Evolutionary conservation across 371 early-diverging fungal species (phyloP).

Genomic region (Conidiobolus incongruus): DNA sequence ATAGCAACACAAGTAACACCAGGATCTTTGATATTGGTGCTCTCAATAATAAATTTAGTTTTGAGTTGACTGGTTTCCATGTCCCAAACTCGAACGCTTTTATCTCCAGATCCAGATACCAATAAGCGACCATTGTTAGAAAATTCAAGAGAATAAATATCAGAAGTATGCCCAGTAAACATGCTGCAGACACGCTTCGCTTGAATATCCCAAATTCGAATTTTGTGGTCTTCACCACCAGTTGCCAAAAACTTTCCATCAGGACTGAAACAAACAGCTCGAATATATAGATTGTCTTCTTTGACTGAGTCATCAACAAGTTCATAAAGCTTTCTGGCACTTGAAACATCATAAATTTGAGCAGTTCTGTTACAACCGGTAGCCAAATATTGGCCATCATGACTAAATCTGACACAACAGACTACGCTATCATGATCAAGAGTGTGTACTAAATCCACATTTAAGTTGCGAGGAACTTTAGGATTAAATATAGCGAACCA

Average conservation of each 20-base stretch:
- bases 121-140: conserved; percentile 77
- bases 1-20: conserved; percentile 91
- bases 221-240: conserved; percentile 91
- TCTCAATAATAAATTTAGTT: conserved; percentile 52
- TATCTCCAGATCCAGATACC: conserved; percentile 89
- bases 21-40: conserved; percentile 62
- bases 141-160: conserved; percentile 92
- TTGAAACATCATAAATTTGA: conserved; percentile 64
- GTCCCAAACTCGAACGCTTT: conserved; percentile 76
- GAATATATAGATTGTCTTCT: conserved; percentile 75
- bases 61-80: conserved; percentile 47
- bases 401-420: conserved; percentile 89
- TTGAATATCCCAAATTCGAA: conserved; percentile 58
- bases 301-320: too few relatives aligned
- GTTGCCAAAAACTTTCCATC: conserved; percentile 82
- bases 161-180: conserved; percentile 82
- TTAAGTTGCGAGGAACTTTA: conserved; percentile 37
- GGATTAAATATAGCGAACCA: conserved; percentile 76
- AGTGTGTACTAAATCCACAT: conserved; percentile 65
- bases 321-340: conserved; percentile 32
- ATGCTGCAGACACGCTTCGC: conserved; percentile 38
- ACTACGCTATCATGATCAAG: conserved; percentile 71
- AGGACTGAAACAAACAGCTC: conserved; percentile 91
- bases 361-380: conserved; percentile 88
- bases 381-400: conserved; percentile 77